A percentile compares a stretch with the other conserved stretches of the same genome.
Conservation (phyloP, 306 rosid genomes). For the Malus asiatica region DNA sequence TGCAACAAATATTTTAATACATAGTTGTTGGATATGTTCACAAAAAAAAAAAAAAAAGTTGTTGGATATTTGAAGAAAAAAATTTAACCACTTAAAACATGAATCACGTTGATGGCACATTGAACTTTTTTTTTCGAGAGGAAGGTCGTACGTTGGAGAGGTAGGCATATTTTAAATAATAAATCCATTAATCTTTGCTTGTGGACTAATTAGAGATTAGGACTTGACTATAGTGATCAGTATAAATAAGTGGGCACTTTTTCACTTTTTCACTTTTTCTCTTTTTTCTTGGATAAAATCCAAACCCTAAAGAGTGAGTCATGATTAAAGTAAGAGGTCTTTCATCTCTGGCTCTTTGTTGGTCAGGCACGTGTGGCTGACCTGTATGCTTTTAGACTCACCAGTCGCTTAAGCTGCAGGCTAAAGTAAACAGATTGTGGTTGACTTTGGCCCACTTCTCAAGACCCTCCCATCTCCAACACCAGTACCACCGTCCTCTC, state of each 20-base stretch:
- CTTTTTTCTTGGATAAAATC: not conserved
- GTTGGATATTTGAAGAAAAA: too few species aligned
- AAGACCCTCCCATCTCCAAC: not conserved
- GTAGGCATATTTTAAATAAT: not conserved
- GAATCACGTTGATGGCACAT: too few species aligned
- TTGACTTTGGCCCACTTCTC: constrained; percentile 12
- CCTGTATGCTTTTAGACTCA: not conserved
- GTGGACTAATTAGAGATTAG: not conserved
- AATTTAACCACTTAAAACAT: too few species aligned
- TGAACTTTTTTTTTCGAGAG: too few species aligned
- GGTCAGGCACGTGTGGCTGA: constrained; percentile 21
- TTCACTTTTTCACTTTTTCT: not conserved
- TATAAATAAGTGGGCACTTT: not conserved
- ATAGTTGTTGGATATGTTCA: too few species aligned
- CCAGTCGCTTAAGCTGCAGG: too few species aligned
- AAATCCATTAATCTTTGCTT: not conserved
- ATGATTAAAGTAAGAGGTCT: not conserved
- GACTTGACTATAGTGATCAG: not conserved
- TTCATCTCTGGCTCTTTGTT: not conserved
- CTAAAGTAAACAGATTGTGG: not conserved
- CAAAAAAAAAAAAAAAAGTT: too few species aligned
- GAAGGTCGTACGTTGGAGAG: too few species aligned
- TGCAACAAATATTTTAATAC: too few species aligned
- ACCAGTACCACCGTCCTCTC: not conserved
- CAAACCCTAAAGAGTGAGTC: not conserved